Conservation (phyloP, 1,284 basidiomycete genomes). For the Veloporphyrellus conicus region DNA sequence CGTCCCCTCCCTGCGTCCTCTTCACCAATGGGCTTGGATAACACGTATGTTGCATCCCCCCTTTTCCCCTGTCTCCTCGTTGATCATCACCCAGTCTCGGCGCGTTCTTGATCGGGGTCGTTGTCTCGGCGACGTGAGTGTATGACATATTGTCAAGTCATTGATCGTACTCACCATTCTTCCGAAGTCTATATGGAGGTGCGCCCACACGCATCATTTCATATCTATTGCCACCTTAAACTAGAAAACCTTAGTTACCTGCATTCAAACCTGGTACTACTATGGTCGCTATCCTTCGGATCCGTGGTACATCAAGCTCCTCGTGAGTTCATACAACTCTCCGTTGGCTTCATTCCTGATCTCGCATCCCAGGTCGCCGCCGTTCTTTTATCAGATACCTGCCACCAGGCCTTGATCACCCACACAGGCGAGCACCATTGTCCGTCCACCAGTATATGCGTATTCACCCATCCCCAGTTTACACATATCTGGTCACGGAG, state of each 20-base stretch:
- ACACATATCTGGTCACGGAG: conserved; percentile 41
- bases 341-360: neutral
- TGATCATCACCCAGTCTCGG: conserved; percentile 38
- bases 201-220: conserved; percentile 5
- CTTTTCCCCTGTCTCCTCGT: neutral
- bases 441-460: neutral
- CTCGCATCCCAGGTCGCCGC: conserved; percentile 40
- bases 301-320: conserved; percentile 41
- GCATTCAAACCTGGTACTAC: conserved; percentile 56
- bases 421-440: conserved; percentile 43
- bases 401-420: conserved; percentile 56
- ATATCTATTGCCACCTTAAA: neutral
- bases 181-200: conserved; percentile 51
- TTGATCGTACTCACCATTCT: neutral
- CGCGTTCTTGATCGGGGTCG: conserved; percentile 47
- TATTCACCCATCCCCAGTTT: conserved; percentile 38
- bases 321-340: conserved; percentile 31
- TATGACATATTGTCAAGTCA: neutral
- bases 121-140: conserved; percentile 45
- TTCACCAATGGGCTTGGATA: conserved; percentile 19
- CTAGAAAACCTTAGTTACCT: conserved; percentile 41
- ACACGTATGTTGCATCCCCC: conserved; percentile 13
- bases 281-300: conserved; percentile 48
- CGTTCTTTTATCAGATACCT: conserved; percentile 50
- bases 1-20: neutral